These are phyloP conservation scores for Closterium sp. DNA, from an alignment of 139 green algal species.

Conservation along the genomic window DNA sequence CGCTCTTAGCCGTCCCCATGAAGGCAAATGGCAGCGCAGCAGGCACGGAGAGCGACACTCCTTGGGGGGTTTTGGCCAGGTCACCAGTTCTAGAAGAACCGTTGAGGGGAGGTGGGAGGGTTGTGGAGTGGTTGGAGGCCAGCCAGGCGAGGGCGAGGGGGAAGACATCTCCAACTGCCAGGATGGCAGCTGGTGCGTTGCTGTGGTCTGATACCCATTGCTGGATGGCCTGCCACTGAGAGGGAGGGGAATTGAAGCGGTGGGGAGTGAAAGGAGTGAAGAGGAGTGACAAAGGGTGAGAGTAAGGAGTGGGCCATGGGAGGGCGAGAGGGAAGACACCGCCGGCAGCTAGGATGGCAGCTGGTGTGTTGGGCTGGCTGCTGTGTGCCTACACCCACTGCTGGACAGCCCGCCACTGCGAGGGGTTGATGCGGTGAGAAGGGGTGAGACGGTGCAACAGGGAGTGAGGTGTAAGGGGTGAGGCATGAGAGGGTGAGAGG, in stretches of 20 bases:
- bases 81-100: too few species aligned
- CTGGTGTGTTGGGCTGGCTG: slow-evolving; percentile 9
- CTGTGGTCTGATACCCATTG: too few species aligned
- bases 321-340: too few species aligned
- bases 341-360: slow-evolving; percentile 30
- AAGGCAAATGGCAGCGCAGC: slow-evolving; percentile 7
- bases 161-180: slow-evolving; percentile 52
- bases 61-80: too few species aligned
- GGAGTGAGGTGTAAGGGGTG: background rate
- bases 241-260: too few species aligned
- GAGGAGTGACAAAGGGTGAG: too few species aligned
- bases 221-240: too few species aligned
- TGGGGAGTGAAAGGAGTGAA: too few species aligned
- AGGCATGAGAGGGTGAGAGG: background rate
- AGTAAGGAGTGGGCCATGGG: too few species aligned
- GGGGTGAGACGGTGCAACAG: background rate
- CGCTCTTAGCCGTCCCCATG: slow-evolving; percentile 49
- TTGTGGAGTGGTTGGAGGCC: background rate
- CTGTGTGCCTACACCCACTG: slow-evolving; percentile 30
- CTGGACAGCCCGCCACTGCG: slow-evolving; percentile 36
- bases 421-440: slow-evolving; percentile 6
- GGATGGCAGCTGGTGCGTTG: background rate
- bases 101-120: too few species aligned
- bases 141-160: slow-evolving; percentile 47
- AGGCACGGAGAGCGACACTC: too few species aligned